Evolutionary conservation across 1,284 basidiomycete species (phyloP), one percentile per base, ranked within the genome.

Genomic region (Austroboletus rostrupii): DNA sequence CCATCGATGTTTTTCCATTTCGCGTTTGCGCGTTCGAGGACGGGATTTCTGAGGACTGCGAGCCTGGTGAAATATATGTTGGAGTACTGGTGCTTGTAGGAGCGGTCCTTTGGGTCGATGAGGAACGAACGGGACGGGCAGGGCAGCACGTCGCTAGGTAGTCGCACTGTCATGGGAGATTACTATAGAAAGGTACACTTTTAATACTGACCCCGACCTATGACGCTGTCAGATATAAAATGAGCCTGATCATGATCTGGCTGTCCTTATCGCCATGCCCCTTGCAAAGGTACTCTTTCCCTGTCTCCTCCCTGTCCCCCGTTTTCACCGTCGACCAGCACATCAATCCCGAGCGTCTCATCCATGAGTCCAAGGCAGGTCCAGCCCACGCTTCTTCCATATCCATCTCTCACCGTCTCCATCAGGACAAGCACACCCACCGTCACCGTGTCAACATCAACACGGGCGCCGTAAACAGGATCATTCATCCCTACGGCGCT

Each of bases 1-100:
- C 61, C 63, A 40, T 61, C 49, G 1, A 90, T 67, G 53, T 74
- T 68, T 39, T 72, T 75, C 93, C 93, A 97, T 58, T 75, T 74
- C 52, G 73, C 71, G 29, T 64, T 64, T 2, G 93, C 93, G 20
- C 73, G 75, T 47, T 81, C 69, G 57, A 86, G 78, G 1, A 95
- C 85, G 17, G 75, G 70, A 12, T 73, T 69, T 48, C 85, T 75
- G 10, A 96, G 72, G 38, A 81, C 67, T 26, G 80, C 75, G 12
- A 97, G 75, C 21, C 93, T 72, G 14, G 88, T 75, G 64, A 91
- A 97, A 72, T 97, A 97, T 29, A 97, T 89, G 64, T 94, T 96
- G 3, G 94, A 84, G 70, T 95, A 97, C 69, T 97, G 94, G 60
- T 94, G 86, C 62, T 79, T 86, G 72, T 87, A 90, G 2, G 86